Percentiles rank a stretch among this genome's conserved stretches.
These are phyloP conservation scores for Ulota crispa DNA, from an alignment of 225 moss, liverwort and hornwort species.

Conservation along the genomic window DNA sequence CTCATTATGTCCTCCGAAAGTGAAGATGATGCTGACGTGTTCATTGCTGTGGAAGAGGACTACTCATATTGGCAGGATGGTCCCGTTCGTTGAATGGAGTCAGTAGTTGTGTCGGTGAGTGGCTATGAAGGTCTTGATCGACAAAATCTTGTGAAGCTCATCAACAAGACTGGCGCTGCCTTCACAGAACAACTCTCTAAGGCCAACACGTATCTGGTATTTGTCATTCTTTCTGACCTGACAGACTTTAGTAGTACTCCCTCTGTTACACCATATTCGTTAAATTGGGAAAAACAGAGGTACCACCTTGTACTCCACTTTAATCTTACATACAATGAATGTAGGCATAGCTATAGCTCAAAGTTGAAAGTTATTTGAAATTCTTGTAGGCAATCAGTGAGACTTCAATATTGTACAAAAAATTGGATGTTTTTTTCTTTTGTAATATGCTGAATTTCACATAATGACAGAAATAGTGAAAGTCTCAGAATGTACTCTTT, in stretches of 20 bases:
- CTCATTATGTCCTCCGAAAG: slow-evolving; percentile 28
- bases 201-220: slow-evolving; percentile 85
- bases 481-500: no score
- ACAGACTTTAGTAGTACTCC: background rate
- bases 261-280: no score
- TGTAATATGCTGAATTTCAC: no score
- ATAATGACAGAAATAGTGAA: no score
- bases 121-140: slow-evolving; percentile 71
- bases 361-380: no score
- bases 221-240: background rate
- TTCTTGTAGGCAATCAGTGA: no score
- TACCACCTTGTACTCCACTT: no score
- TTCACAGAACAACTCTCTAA: slow-evolving; percentile 74
- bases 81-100: slow-evolving; percentile 71
- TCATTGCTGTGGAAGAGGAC: slow-evolving; percentile 20
- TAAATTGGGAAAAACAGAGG: no score
- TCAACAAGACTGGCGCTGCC: slow-evolving; percentile 71
- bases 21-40: slow-evolving; percentile 17
- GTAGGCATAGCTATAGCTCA: no score
- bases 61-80: slow-evolving; percentile 44
- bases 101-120: slow-evolving; percentile 75
- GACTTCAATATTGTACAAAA: no score
- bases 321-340: no score
- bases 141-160: slow-evolving; percentile 72
- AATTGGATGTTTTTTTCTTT: no score